phyloP scores from a whole-genome alignment of 2,329 filamentous ascomycete species.

The Lachnellula subtilissima region DNA sequence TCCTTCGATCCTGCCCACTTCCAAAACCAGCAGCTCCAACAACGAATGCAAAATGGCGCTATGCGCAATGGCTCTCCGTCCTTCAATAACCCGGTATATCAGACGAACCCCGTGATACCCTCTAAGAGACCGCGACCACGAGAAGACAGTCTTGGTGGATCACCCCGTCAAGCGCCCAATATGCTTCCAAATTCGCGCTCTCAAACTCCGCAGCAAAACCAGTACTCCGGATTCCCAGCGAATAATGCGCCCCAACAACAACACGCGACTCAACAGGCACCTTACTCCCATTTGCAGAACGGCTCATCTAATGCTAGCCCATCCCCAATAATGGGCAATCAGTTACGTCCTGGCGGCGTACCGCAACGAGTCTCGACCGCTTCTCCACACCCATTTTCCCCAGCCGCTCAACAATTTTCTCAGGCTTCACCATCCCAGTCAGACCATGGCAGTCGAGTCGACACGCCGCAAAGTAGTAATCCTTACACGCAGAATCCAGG shows the following conservation, averaged over 20 bases:
- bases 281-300: constrained; percentile 79
- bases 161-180: constrained; percentile 69
- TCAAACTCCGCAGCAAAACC: constrained; percentile 80
- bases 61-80: constrained; percentile 79
- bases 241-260: constrained; percentile 56
- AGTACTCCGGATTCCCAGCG: constrained; percentile 66
- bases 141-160: constrained; percentile 81
- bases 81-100: constrained; percentile 73
- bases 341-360: constrained; percentile 64
- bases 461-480: constrained; percentile 64
- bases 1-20: constrained; percentile 54
- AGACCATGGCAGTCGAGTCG: constrained; percentile 61
- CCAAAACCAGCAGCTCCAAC: constrained; percentile 45
- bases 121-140: constrained; percentile 79
- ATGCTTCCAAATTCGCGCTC: constrained; percentile 80
- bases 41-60: constrained; percentile 73
- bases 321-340: constrained; percentile 86
- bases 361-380: constrained; percentile 83
- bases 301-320: constrained; percentile 81
- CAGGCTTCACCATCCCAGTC: constrained; percentile 74
- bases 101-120: constrained; percentile 80
- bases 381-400: constrained; percentile 87
- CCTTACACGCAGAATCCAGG: constrained; percentile 58
- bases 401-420: constrained; percentile 66
- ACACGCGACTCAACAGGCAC: constrained; percentile 52